phyloP scores from a whole-genome alignment of 306 rosid genomes.

The Cicer yamashitae region DNA sequence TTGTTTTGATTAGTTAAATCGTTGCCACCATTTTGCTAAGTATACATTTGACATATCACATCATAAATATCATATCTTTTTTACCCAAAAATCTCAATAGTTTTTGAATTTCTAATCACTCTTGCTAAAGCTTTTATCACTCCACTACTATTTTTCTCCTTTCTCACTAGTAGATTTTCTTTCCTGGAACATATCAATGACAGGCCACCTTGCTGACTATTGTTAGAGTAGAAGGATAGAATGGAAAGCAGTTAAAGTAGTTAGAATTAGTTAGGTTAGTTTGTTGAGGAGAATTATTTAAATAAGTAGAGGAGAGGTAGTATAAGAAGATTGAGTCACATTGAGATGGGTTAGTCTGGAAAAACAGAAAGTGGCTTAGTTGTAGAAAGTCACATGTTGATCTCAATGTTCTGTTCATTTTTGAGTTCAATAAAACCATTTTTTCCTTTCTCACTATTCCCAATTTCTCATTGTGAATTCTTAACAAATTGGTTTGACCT shows the following conservation, averaged over 20 bases:
- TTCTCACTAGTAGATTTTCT: not conserved
- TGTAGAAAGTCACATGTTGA: not conserved
- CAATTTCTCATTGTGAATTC: not conserved
- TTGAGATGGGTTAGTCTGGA: not conserved
- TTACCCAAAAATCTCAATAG: not conserved
- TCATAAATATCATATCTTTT: conserved; percentile 24
- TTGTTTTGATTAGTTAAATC: conserved; percentile 36
- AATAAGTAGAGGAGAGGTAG: not conserved
- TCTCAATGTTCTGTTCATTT: conserved; percentile 21
- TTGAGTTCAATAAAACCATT: conserved; percentile 1
- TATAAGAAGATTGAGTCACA: not conserved
- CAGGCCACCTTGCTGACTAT: conserved; percentile 8
- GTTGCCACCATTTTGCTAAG: conserved; percentile 22
- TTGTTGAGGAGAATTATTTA: conserved; percentile 5
- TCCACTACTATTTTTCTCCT: conserved; percentile 16
- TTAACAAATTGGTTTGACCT: conserved; percentile 3
- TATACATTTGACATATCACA: conserved; percentile 20
- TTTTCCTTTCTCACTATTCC: not conserved
- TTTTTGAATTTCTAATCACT: conserved; percentile 10
- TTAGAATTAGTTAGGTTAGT: conserved; percentile 4
- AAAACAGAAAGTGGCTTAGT: conserved; percentile 4
- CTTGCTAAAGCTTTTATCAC: conserved; percentile 19
- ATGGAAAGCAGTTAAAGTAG: not conserved
- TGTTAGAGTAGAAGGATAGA: conserved; percentile 3
- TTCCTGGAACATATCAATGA: conserved; percentile 32